phyloP scores from a whole-genome alignment of 768 basidiomycete genomes.

The Calocybe gangraenosa region DNA sequence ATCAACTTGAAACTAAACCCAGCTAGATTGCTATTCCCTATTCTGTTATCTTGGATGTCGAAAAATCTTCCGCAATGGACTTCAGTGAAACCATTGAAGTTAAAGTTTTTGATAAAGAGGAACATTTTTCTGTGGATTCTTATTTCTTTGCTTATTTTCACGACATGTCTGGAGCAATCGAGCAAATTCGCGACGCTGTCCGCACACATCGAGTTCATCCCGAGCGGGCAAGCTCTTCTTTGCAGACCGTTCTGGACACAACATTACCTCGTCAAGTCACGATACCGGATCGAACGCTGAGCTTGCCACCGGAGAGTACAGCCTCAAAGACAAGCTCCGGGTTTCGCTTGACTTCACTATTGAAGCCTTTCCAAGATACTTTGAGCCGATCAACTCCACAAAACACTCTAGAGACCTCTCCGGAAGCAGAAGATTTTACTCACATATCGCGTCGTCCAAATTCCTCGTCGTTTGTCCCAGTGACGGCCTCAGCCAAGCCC shows the following conservation, averaged over 20 bases:
- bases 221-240: conserved; percentile 23
- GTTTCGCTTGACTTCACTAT: conserved; percentile 62
- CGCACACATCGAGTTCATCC: conserved; percentile 44
- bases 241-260: conserved; percentile 52
- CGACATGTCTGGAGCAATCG: conserved; percentile 70
- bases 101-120: conserved; percentile 82
- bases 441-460: conserved; percentile 58
- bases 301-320: conserved; percentile 29
- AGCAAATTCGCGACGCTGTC: conserved; percentile 77
- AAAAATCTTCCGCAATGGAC: conserved; percentile 84
- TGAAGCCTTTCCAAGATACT: conserved; percentile 65
- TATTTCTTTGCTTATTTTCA: conserved; percentile 97
- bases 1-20: not conserved
- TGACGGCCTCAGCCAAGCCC: conserved; percentile 41
- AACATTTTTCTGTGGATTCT: conserved; percentile 75
- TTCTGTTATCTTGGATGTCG: conserved; percentile 83
- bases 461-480: conserved; percentile 56
- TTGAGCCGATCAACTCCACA: conserved; percentile 23
- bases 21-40: conserved; percentile 88
- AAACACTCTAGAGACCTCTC: conserved; percentile 26
- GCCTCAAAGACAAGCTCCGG: conserved; percentile 34
- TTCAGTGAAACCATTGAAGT: conserved; percentile 97
- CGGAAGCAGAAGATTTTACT: conserved; percentile 61
- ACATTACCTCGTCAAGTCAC: conserved; percentile 40
- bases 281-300: conserved; percentile 36